A percentile compares a stretch with the other conserved stretches of the same genome.
phyloP scores from a whole-genome alignment of 208 protist species.

The Leishmania guyanensis region DNA sequence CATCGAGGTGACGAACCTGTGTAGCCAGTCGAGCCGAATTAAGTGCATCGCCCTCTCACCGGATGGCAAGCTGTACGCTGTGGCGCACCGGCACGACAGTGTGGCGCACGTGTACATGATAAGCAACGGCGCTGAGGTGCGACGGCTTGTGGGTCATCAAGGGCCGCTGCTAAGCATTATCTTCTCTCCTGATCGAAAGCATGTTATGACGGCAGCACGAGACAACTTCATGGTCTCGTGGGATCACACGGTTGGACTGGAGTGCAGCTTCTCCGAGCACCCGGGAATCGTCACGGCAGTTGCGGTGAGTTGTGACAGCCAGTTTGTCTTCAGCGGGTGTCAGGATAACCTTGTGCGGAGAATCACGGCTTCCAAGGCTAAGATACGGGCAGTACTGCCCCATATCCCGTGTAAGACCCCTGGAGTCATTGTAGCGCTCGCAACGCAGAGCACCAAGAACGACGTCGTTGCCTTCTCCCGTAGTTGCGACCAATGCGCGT shows the following conservation, averaged over 20 bases:
- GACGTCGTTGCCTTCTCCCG: constrained; percentile 49
- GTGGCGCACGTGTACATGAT: constrained; percentile 57
- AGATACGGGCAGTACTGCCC: constrained; percentile 30
- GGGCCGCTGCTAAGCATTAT: constrained; percentile 51
- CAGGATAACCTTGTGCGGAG: constrained; percentile 60
- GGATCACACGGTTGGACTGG: constrained; percentile 57
- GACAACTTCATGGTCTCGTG: constrained; percentile 54
- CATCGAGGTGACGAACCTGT: constrained; percentile 36
- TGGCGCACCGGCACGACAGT: constrained; percentile 57
- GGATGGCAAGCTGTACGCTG: constrained; percentile 47
- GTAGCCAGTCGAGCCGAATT: constrained; percentile 43
- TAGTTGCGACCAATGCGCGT: constrained; percentile 50
- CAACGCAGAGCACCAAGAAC: constrained; percentile 48
- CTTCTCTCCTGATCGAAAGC: constrained; percentile 64
- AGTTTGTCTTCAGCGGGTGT: constrained; percentile 61
- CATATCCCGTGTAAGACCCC: constrained; percentile 18
- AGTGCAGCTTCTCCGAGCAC: constrained; percentile 56
- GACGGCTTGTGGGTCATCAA: constrained; percentile 47
- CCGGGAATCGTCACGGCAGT: constrained; percentile 62
- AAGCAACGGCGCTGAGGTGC: constrained; percentile 39
- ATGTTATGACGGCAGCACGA: constrained; percentile 52
- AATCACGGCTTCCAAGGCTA: constrained; percentile 42
- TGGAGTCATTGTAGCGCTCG: constrained; percentile 57
- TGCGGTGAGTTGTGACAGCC: constrained; percentile 51
- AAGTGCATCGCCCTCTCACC: constrained; percentile 59